These are phyloP conservation scores for Stagonosporopsis vannaccii DNA, from an alignment of 2,329 filamentous ascomycete genomes.

Conservation along the genomic window DNA sequence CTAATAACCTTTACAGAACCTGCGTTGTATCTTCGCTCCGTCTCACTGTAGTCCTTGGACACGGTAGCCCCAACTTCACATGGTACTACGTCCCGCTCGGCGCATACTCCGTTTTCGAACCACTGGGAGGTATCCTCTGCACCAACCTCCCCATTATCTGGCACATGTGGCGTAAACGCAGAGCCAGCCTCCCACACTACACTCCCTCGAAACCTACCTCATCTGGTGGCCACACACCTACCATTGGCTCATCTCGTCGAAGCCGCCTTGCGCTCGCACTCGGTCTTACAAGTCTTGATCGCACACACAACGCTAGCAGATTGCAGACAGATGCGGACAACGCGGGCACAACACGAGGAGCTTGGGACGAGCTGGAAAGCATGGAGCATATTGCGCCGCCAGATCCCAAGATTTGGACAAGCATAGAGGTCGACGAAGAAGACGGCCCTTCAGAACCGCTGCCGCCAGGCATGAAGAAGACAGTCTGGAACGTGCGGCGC, in stretches of 20 bases:
- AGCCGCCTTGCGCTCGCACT: conserved; percentile 31
- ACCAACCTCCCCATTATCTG: conserved; percentile 46
- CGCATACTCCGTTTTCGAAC: conserved; percentile 45
- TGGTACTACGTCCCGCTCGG: conserved; percentile 47
- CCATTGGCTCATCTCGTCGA: conserved; percentile 32
- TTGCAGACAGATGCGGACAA: conserved; percentile 22
- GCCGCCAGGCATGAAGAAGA: conserved; percentile 39
- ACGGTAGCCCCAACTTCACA: conserved; percentile 41
- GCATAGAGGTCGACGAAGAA: conserved; percentile 21
- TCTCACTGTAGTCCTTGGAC: conserved; percentile 42
- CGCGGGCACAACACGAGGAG: conserved; percentile 16
- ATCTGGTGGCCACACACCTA: conserved; percentile 23
- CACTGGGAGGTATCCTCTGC: conserved; percentile 45
- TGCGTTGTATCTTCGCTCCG: conserved; percentile 43
- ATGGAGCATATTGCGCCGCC: conserved; percentile 24
- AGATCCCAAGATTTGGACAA: conserved; percentile 27
- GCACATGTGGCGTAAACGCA: conserved; percentile 43
- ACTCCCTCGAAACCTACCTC: conserved; percentile 26
- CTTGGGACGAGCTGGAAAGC: conserved; percentile 34
- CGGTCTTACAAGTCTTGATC: conserved; percentile 32
- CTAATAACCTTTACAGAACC: conserved; percentile 25
- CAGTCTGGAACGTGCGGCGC: conserved; percentile 42
- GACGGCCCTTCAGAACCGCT: conserved; percentile 13
- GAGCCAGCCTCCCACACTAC: conserved; percentile 22
- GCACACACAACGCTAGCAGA: conserved; percentile 35